A percentile compares a stretch with the other conserved stretches of the same genome.
These are phyloP conservation scores for Wallacemonas sp. DNA, from an alignment of 208 protist species.

Conservation along the genomic window DNA sequence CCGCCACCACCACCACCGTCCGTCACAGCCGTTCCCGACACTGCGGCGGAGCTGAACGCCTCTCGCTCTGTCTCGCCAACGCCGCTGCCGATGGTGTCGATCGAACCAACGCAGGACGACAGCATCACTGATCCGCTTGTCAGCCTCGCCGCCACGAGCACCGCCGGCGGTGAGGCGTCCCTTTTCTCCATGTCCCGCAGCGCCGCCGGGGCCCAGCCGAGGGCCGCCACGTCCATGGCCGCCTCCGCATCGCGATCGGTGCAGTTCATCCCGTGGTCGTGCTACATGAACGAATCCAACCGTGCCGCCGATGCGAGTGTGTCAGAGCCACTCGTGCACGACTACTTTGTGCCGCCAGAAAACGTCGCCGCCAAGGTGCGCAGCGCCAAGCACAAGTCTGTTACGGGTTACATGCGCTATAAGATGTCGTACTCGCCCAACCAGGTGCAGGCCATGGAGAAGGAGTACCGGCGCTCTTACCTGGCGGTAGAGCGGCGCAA, in stretches of 20 bases:
- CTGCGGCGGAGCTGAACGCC: too few relatives aligned
- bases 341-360: constrained; percentile 31
- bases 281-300: constrained; percentile 1
- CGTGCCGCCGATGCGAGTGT: neutral
- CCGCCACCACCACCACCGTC: neutral
- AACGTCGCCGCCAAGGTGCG: constrained; percentile 6
- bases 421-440: constrained; percentile 2
- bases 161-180: neutral
- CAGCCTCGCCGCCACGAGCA: neutral
- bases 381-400: neutral
- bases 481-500: constrained; percentile 25
- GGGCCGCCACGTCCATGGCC: neutral
- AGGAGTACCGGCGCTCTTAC: constrained; percentile 22
- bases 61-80: neutral
- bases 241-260: neutral
- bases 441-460: constrained; percentile 22
- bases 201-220: neutral
- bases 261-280: constrained; percentile 1
- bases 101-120: neutral
- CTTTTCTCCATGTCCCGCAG: neutral
- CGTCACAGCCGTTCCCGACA: too few relatives aligned
- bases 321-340: constrained; percentile 20
- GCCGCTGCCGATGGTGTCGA: neutral
- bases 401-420: constrained; percentile 4
- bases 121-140: neutral